Conservation (phyloP, 768 basidiomycete species). For the Lentinula sp. region DNA sequence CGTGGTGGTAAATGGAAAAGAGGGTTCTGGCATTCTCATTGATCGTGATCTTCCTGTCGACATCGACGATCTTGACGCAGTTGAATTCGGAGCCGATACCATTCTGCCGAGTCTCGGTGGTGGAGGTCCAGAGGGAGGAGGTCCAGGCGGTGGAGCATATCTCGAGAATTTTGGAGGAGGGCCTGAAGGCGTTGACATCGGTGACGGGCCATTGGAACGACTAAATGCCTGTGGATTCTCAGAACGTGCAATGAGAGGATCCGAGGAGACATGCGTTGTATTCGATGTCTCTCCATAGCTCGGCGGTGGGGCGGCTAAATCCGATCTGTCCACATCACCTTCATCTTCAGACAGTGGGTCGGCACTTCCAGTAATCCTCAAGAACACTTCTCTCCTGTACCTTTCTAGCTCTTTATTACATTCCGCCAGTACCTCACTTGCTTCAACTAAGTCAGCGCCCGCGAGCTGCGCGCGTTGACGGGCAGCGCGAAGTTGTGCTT, state of each 20-base stretch:
- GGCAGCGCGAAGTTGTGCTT: slow-evolving; percentile 6
- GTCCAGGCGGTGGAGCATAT: neutral
- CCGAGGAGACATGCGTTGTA: neutral
- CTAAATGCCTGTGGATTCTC: neutral
- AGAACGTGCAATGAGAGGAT: neutral
- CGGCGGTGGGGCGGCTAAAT: neutral
- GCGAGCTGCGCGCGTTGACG: slow-evolving; percentile 3
- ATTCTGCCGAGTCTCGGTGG: neutral
- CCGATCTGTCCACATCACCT: neutral
- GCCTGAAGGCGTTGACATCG: neutral
- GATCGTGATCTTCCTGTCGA: neutral
- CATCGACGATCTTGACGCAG: neutral
- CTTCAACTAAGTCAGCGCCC: slow-evolving; percentile 13
- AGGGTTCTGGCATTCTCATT: slow-evolving; percentile 3
- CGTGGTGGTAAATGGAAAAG: neutral
- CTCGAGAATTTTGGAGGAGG: neutral
- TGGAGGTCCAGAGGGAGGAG: neutral
- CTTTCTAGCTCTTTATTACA: slow-evolving; percentile 10
- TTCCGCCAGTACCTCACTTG: slow-evolving; percentile 10
- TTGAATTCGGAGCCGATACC: neutral
- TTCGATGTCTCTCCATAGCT: neutral
- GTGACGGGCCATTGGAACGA: neutral
- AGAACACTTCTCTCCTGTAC: slow-evolving; percentile 24
- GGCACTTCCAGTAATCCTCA: slow-evolving; percentile 20
- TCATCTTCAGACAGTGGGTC: neutral